phyloP scores from a whole-genome alignment of 768 basidiomycete genomes.

The Lentinula boryana region DNA sequence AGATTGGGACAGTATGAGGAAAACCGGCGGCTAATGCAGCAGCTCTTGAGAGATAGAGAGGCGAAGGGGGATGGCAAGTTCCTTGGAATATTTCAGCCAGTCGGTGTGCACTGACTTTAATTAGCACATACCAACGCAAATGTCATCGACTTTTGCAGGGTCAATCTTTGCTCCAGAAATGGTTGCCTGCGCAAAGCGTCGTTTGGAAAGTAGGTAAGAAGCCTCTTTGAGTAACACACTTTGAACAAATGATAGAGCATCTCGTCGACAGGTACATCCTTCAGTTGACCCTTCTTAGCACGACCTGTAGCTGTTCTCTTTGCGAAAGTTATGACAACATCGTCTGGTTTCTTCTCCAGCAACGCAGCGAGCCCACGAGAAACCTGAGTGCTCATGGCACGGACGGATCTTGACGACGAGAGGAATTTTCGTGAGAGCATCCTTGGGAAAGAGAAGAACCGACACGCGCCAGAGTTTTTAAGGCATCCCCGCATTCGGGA shows the following conservation, averaged over 20 bases:
- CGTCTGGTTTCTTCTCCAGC: constrained; percentile 68
- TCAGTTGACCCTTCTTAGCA: constrained; percentile 89
- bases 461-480: background rate
- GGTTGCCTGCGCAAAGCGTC: constrained; percentile 42
- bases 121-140: constrained; percentile 63
- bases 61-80: constrained; percentile 80
- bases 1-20: constrained; percentile 81
- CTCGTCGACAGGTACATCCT: constrained; percentile 84
- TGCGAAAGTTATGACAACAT: constrained; percentile 88
- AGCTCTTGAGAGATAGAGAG: constrained; percentile 76
- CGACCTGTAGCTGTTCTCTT: constrained; percentile 85
- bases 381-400: constrained; percentile 30
- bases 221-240: constrained; percentile 29
- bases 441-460: background rate
- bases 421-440: constrained; percentile 2
- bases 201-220: background rate
- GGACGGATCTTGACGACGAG: background rate
- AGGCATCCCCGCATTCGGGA: background rate
- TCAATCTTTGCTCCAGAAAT: constrained; percentile 61
- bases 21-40: constrained; percentile 88
- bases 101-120: background rate
- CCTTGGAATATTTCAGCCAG: constrained; percentile 31
- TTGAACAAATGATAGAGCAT: constrained; percentile 78
- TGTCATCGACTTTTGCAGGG: constrained; percentile 71
- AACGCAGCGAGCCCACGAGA: constrained; percentile 47